Percentiles rank a stretch among this genome's conserved stretches.
phyloP scores from a whole-genome alignment of 2,329 filamentous ascomycete species.

The Neonectria coccinea region DNA sequence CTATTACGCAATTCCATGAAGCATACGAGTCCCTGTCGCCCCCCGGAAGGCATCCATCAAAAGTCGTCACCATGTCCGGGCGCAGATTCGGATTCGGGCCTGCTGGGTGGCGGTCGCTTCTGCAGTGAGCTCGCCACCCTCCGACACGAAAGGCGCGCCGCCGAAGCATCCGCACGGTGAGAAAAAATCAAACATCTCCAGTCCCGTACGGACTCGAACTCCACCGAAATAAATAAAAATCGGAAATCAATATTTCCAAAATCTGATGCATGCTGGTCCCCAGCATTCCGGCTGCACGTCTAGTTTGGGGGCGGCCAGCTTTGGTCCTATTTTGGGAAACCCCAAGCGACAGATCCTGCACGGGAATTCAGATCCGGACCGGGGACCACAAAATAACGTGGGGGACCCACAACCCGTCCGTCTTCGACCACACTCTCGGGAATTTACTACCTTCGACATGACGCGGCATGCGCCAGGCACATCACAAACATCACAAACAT shows the following conservation, averaged over 20 bases:
- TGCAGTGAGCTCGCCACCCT: background rate
- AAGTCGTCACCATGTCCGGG: background rate
- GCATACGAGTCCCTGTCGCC: background rate
- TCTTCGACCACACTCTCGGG: background rate
- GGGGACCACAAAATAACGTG: background rate
- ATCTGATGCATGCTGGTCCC: background rate
- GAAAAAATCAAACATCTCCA: conserved; percentile 19
- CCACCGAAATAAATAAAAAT: background rate
- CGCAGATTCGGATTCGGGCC: background rate
- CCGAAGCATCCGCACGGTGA: background rate
- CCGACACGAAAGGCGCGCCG: background rate
- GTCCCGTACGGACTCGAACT: background rate
- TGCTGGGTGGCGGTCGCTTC: conserved; percentile 11
- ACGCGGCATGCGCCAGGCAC: background rate
- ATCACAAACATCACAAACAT: background rate
- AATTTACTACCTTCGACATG: background rate
- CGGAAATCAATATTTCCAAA: background rate
- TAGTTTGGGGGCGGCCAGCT: conserved; percentile 8
- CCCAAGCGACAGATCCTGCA: background rate
- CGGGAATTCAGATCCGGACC: background rate
- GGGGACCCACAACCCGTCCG: background rate
- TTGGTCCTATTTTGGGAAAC: background rate
- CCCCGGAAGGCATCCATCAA: background rate
- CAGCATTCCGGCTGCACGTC: background rate
- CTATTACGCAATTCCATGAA: background rate